These are phyloP conservation scores for Vachellia collinsii DNA, from an alignment of 306 rosid species.

Conservation along the genomic window DNA sequence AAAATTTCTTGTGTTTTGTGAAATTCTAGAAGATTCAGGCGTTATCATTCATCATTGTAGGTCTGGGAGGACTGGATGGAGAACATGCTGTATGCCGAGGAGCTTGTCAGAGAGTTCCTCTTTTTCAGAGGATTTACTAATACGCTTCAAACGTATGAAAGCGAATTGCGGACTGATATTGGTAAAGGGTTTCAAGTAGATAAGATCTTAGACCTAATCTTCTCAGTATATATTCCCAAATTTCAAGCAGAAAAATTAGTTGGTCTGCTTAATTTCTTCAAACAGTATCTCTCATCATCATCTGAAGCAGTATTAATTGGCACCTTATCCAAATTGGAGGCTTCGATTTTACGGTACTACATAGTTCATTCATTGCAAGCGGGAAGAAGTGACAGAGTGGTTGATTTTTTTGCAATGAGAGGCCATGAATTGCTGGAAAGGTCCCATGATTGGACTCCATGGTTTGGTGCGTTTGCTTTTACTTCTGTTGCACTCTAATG, in stretches of 20 bases:
- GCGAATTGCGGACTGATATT: conserved; percentile 73
- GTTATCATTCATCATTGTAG: background rate
- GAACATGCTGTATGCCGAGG: conserved; percentile 92
- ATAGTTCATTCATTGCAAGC: conserved; percentile 68
- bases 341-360: conserved; percentile 71
- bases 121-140: conserved; percentile 85
- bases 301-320: conserved; percentile 52
- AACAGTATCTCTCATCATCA: conserved; percentile 75
- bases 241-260: conserved; percentile 71
- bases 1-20: background rate
- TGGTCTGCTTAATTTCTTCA: conserved; percentile 72
- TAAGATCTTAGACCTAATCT: conserved; percentile 80
- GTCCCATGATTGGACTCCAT: conserved; percentile 75
- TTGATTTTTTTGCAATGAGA: conserved; percentile 59
- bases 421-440: conserved; percentile 75
- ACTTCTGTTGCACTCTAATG: conserved; percentile 13
- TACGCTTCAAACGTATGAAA: conserved; percentile 80
- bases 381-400: conserved; percentile 67
- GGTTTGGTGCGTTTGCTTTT: conserved; percentile 82
- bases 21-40: background rate
- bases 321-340: conserved; percentile 66
- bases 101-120: conserved; percentile 89
- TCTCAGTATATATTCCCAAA: conserved; percentile 72
- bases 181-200: conserved; percentile 80
- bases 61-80: conserved; percentile 50